These are phyloP conservation scores for Aegle marmelos DNA, from an alignment of 345 rosid genomes.

Conservation along the genomic window DNA sequence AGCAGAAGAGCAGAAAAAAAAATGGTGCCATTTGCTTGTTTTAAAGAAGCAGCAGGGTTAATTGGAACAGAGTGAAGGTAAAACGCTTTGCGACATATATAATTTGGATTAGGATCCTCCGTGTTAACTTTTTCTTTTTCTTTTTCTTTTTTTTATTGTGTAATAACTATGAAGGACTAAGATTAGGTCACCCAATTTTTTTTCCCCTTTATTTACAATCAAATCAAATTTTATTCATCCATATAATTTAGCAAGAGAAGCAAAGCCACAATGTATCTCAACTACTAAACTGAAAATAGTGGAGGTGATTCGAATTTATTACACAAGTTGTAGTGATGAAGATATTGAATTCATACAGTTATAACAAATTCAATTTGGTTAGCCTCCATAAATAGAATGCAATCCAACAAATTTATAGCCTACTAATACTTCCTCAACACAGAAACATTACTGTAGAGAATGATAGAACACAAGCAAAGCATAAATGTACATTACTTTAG, in stretches of 20 bases:
- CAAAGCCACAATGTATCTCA: not conserved
- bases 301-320: not conserved
- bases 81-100: not conserved
- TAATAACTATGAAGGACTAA: no score
- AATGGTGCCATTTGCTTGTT: not conserved
- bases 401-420: not conserved
- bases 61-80: not conserved
- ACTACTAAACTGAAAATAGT: not conserved
- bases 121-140: no score
- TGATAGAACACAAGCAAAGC: not conserved
- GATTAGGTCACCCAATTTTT: no score
- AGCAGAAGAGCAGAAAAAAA: not conserved
- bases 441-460: not conserved
- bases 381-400: not conserved
- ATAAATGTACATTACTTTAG: not conserved
- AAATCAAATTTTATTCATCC: not conserved
- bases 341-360: not conserved
- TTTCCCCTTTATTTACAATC: no score
- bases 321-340: not conserved
- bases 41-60: not conserved
- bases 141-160: no score
- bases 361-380: not conserved
- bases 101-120: no score
- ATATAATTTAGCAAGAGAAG: not conserved
- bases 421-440: not conserved